Percentiles rank a stretch among this genome's conserved stretches.
These are phyloP conservation scores for Populus simonii DNA, from an alignment of 345 rosid species.

Conservation along the genomic window DNA sequence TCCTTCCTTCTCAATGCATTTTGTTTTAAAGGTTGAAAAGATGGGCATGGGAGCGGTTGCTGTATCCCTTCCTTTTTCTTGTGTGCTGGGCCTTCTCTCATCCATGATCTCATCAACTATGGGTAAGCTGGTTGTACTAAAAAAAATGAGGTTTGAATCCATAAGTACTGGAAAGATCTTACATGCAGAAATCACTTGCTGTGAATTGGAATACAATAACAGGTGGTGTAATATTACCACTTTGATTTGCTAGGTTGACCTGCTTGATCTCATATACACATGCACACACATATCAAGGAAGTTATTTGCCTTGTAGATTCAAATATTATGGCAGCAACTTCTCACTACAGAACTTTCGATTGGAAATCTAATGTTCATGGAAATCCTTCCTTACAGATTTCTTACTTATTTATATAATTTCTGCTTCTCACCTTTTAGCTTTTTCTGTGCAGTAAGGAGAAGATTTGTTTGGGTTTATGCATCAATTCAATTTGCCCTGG, in stretches of 20 bases:
- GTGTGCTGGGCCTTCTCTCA: conserved; percentile 76
- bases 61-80: conserved; percentile 86
- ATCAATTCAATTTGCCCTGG: conserved; percentile 71
- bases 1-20: neutral
- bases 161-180: neutral
- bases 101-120: conserved; percentile 87
- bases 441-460: conserved; percentile 58
- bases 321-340: too few species aligned
- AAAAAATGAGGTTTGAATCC: neutral
- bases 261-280: neutral
- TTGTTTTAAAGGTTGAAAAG: conserved; percentile 47
- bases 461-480: conserved; percentile 89
- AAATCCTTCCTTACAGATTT: neutral
- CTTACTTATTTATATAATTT: neutral
- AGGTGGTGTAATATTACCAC: neutral
- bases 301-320: too few species aligned
- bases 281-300: neutral
- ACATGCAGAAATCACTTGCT: neutral
- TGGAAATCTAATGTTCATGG: neutral
- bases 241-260: neutral
- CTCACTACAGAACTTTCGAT: neutral
- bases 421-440: neutral
- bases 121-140: conserved; percentile 52
- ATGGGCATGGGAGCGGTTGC: conserved; percentile 86
- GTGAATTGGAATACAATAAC: neutral